These are phyloP conservation scores for Closterium sp. DNA, from an alignment of 139 green algal species.

Conservation along the genomic window DNA sequence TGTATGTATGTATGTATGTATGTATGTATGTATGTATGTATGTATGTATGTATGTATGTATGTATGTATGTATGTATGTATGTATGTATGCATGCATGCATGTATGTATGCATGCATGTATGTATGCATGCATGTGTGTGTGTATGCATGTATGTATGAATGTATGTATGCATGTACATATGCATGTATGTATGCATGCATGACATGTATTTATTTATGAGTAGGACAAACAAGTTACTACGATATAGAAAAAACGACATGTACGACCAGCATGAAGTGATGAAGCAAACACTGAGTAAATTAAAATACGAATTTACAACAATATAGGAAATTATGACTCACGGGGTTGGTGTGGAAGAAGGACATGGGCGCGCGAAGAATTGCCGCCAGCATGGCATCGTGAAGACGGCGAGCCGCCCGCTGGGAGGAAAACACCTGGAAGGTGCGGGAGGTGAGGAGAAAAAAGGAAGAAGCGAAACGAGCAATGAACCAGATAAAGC, in stretches of 20 bases:
- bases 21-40: background rate
- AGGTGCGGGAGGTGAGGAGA: slow-evolving; percentile 1
- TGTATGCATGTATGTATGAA: background rate
- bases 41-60: background rate
- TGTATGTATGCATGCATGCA: background rate
- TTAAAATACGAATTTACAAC: no score
- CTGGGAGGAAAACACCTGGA: slow-evolving; percentile 14
- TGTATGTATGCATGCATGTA: background rate
- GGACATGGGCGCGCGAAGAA: slow-evolving; percentile 76
- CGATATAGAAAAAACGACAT: no score
- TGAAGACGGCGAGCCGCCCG: slow-evolving; percentile 41
- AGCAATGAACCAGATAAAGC: no score
- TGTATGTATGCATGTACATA: background rate
- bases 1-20: background rate
- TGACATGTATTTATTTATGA: no score
- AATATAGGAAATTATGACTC: background rate
- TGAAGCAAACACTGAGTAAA: no score
- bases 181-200: background rate
- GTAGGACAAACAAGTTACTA: no score
- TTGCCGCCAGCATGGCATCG: slow-evolving; percentile 45
- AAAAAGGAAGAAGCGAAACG: background rate
- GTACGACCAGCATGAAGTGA: no score
- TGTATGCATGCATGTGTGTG: background rate
- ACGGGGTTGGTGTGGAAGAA: slow-evolving; percentile 95
- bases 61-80: background rate